Base-by-base conservation (phyloP, 352 stramenopile species). In the Phytophthora agathidicida region DNA sequence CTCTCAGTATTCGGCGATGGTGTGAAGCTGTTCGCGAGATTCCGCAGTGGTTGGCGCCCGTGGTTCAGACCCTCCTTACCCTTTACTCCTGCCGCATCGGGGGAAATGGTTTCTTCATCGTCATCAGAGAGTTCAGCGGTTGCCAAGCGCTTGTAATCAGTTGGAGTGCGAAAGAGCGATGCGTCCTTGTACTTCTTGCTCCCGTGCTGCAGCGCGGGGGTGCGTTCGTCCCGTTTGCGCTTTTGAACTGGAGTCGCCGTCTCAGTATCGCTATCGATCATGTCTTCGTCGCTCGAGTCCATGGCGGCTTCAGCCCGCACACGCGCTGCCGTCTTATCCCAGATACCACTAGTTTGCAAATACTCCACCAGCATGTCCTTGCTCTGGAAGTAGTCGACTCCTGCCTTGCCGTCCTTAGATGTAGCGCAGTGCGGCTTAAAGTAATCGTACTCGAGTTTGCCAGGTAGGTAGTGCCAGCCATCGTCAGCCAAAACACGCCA, bases 371-470 rank as follows among this genome's bases (percentile, higher is more conserved):
- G 50, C 17, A 70, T 13, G 1, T 56, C 49, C 28, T 74, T 71
- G 4, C 49, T 80, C 23, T 48, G 57, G 38, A 90, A 92, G 60
- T 80, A 90, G 52, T 90, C 80, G 9, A 75, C 51, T 22, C 63
- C 65, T 33, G 43, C 43, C 8, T 64, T 24, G 5, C 72, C 75
- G 10, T 87, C 68, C 11, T 53, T 59, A n/a, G 49, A 27, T 7
- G 60, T 70, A 2, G 60, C 48, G n/a, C 68, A 85, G 35, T 73
- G 60, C 6, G 83, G 83, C 47, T 75, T 88, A 62, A 89, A 88
- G 67, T 88, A 92, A 43, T 89, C 78, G 41, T 80, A 92, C 16
- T 77, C 80, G 4, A 90, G 63, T 5, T n/a, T 38, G 5, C 77
- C 54, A 42, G 27, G 22, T 14, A 50, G 56, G 31, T 75, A 80